Conservation (phyloP, 306 rosid species). For the Medicago truncatula region MtrunA17r5.0-ANR NC_053042.1:31795501-31796000, state of each 20-base stretch:
- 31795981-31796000: no score
- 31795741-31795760: neutral
- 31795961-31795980: no score
- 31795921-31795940: no score
- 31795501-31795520: conserved; percentile 34
- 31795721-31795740: conserved; percentile 29
- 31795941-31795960: no score
- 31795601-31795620: conserved; percentile 30
- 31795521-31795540: conserved; percentile 5
- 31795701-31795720: conserved; percentile 37
- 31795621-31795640: conserved; percentile 28
- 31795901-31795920: no score
- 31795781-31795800: neutral
- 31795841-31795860: neutral
- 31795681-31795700: conserved; percentile 28
- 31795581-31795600: conserved; percentile 30
- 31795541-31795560: neutral
- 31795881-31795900: no score
- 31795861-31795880: no score
- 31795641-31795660: neutral
- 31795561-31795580: neutral
- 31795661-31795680: conserved; percentile 8
- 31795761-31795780: conserved; percentile 42
- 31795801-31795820: conserved; percentile 43
- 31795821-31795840: conserved; percentile 32